A percentile compares a stretch with the other conserved stretches of the same genome.
These are phyloP conservation scores for Sclerotinia nivalis DNA, from an alignment of 2,329 filamentous ascomycete species.

Conservation along the genomic window DNA sequence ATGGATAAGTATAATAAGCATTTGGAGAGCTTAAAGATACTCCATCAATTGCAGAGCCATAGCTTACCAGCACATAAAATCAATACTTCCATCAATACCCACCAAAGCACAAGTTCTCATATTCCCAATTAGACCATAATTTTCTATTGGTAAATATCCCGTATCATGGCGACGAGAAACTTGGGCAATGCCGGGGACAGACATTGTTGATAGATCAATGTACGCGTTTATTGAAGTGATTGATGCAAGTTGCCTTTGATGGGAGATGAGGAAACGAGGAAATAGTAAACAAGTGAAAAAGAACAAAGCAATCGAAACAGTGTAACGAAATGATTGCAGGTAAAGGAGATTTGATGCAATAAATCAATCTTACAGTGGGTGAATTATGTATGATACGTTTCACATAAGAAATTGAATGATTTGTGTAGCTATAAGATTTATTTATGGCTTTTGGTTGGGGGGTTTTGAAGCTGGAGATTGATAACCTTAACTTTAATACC, in stretches of 20 bases:
- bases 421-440: conserved; percentile 15
- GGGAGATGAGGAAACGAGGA: not conserved
- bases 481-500: not conserved
- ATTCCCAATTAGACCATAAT: conserved; percentile 79
- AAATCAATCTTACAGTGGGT: conserved; percentile 1
- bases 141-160: conserved; percentile 56
- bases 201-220: conserved; percentile 12
- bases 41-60: not conserved
- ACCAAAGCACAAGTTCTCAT: conserved; percentile 78
- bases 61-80: conserved; percentile 74
- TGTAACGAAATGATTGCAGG: conserved; percentile 8
- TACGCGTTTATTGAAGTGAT: not conserved
- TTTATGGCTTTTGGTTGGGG: not conserved
- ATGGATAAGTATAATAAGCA: conserved; percentile 12
- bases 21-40: not conserved
- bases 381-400: not conserved
- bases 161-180: conserved; percentile 29
- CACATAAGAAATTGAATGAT: not conserved
- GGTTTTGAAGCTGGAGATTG: not conserved
- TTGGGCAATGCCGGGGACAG: conserved; percentile 9
- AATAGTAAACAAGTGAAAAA: not conserved
- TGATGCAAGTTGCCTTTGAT: conserved; percentile 15
- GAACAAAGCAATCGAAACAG: conserved; percentile 13
- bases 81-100: conserved; percentile 71
- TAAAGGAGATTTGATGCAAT: not conserved